Percentiles rank a stretch among this genome's conserved stretches.
Evolutionary conservation across 2,329 filamentous ascomycete genomes (phyloP).

Genomic region (Stagonosporopsis chrysanthemi): DNA sequence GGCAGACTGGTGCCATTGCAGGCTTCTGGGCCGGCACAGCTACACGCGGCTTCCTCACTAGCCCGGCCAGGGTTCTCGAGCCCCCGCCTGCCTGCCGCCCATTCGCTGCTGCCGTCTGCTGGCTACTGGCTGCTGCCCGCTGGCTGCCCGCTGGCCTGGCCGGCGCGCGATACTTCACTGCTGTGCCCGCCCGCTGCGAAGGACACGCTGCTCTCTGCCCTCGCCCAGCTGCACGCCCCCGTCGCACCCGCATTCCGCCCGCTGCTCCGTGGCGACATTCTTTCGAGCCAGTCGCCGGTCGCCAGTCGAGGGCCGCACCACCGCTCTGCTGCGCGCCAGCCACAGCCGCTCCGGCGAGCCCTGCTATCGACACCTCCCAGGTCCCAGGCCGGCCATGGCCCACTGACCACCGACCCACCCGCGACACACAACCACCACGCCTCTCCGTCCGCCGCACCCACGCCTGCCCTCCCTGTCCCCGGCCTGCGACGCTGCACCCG

Average conservation of each 20-base stretch:
- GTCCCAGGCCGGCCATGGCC: constrained; percentile 40
- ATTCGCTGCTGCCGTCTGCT: constrained; percentile 33
- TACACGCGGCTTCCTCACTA: constrained; percentile 17
- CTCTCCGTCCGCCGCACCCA: constrained; percentile 9
- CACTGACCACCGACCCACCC: constrained; percentile 33
- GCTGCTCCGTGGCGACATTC: constrained; percentile 32
- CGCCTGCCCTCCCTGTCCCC: constrained; percentile 9
- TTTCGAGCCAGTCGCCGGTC: no score
- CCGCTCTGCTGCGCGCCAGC: constrained; percentile 30
- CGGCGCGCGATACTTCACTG: constrained; percentile 9
- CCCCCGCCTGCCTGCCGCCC: constrained; percentile 24
- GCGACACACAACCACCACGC: constrained; percentile 21
- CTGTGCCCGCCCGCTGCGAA: constrained; percentile 7
- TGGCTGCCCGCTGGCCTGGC: constrained; percentile 19
- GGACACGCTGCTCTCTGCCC: constrained; percentile 1
- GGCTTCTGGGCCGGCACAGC: background rate
- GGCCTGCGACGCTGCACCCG: constrained; percentile 13
- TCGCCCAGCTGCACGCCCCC: constrained; percentile 2
- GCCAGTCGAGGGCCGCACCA: constrained; percentile 17
- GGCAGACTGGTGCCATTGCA: no score
- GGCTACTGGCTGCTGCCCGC: constrained; percentile 26
- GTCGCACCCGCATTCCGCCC: constrained; percentile 5
- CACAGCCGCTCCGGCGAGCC: constrained; percentile 22
- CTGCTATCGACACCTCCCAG: constrained; percentile 31
- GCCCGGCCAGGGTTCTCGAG: constrained; percentile 13